Percentiles rank a stretch among this genome's conserved stretches.
Evolutionary conservation across 495 filamentous ascomycete genomes (phyloP).

Genomic region (Trichoderma erinaceum): DNA sequence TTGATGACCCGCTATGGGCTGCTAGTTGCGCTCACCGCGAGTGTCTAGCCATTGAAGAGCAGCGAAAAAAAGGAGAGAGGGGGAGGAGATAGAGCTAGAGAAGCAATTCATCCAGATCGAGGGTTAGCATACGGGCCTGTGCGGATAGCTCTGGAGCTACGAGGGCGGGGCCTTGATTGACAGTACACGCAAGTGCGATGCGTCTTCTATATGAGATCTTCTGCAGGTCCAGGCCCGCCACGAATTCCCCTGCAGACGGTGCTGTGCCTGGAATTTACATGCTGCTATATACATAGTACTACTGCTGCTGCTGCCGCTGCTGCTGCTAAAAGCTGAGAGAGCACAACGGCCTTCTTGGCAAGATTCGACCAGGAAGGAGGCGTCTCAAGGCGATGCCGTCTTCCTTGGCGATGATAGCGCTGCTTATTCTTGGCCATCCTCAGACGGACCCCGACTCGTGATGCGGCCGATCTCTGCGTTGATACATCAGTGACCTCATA

Average conservation of each 20-base stretch:
- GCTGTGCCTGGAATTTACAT: no score
- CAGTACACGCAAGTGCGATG: not conserved
- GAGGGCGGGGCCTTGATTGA: not conserved
- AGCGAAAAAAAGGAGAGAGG: not conserved
- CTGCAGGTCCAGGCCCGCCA: conserved; percentile 2
- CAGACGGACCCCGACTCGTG: not conserved
- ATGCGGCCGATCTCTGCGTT: not conserved
- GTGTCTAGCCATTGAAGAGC: not conserved
- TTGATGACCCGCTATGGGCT: not conserved
- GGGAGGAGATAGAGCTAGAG: not conserved
- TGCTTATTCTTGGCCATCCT: not conserved
- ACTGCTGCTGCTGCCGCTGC: no score
- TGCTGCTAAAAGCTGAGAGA: no score
- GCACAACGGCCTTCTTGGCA: not conserved
- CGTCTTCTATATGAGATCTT: not conserved
- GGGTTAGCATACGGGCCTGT: not conserved
- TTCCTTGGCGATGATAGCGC: no score
- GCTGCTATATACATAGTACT: no score
- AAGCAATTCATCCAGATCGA: not conserved
- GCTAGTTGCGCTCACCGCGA: conserved; percentile 1
- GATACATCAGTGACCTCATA: not conserved
- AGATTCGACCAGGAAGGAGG: not conserved
- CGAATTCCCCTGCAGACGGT: not conserved
- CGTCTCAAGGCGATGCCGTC: not conserved
- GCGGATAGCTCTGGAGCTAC: not conserved